Percentiles rank a stretch among this genome's conserved stretches.
These are phyloP conservation scores for Peniophora sp. DNA, from an alignment of 1,284 basidiomycete genomes.

Conservation along the genomic window DNA sequence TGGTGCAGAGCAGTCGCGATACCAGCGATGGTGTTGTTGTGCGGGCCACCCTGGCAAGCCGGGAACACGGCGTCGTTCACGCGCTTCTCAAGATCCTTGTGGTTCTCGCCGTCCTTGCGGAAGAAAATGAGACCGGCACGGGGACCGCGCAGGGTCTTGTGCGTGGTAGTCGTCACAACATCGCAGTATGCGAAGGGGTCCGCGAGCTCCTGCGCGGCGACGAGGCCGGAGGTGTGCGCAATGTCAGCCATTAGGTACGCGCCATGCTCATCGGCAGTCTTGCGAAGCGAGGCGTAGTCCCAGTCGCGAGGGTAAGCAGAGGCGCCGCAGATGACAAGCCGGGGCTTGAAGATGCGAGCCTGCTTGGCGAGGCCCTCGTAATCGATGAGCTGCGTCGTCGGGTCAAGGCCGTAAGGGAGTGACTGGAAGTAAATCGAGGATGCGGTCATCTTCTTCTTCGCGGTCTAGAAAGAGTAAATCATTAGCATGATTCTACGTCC, in stretches of 20 bases:
- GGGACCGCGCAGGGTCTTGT: conserved; percentile 98
- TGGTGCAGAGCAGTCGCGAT: conserved; percentile 95
- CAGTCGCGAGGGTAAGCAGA: conserved; percentile 99
- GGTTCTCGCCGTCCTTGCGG: conserved; percentile 83
- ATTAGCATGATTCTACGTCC: neutral
- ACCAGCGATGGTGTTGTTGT: conserved; percentile 98
- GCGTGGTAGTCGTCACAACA: conserved; percentile 96
- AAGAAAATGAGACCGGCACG: conserved; percentile 99
- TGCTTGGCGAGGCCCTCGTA: conserved; percentile 80
- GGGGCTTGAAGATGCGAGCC: conserved; percentile 95
- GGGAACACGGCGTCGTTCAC: conserved; percentile 99
- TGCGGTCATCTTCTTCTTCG: conserved; percentile 99
- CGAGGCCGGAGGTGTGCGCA: conserved; percentile 94
- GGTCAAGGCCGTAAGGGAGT: conserved; percentile 88
- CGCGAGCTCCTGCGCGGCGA: conserved; percentile 89
- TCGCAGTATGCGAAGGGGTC: conserved; percentile 97
- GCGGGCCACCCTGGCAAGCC: conserved; percentile 98
- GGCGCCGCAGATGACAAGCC: conserved; percentile 94
- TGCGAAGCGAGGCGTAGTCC: conserved; percentile 84
- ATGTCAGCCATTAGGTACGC: conserved; percentile 95
- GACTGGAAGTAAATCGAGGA: conserved; percentile 99
- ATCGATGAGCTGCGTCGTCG: conserved; percentile 86
- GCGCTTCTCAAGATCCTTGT: conserved; percentile 85
- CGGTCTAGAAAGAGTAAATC: conserved; percentile 56
- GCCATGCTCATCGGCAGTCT: conserved; percentile 82